These are phyloP conservation scores for Ascochyta lentis DNA, from an alignment of 2,329 filamentous ascomycete genomes.

Conservation along the genomic window DNA sequence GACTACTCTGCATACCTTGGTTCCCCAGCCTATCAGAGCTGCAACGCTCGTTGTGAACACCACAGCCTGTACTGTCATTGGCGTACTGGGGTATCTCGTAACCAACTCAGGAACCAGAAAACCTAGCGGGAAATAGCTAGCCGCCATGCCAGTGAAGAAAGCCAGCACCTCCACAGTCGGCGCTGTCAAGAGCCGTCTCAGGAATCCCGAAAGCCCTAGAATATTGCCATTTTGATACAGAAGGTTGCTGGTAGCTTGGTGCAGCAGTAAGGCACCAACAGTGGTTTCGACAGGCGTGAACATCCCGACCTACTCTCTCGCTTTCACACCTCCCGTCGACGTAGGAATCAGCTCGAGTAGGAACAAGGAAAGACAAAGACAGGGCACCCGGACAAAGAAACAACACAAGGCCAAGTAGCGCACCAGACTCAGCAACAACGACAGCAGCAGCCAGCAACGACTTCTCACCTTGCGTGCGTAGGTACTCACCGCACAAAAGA, in stretches of 20 bases:
- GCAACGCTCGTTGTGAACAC: conserved; percentile 52
- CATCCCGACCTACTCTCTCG: conserved; percentile 44
- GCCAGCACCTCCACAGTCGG: conserved; percentile 53
- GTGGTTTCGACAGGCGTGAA: conserved; percentile 61
- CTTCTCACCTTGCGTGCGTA: background rate
- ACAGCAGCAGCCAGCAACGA: too few relatives aligned
- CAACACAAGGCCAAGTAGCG: background rate
- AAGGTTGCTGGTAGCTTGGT: conserved; percentile 58
- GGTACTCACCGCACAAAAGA: background rate
- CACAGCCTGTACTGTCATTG: conserved; percentile 44
- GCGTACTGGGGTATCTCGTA: conserved; percentile 51
- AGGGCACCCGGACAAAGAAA: conserved; percentile 3
- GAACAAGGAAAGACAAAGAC: background rate
- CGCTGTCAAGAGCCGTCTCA: conserved; percentile 51
- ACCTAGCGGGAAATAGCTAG: conserved; percentile 53
- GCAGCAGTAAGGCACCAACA: conserved; percentile 59
- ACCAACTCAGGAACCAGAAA: conserved; percentile 54
- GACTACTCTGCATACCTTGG: conserved; percentile 51
- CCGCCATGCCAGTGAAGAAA: conserved; percentile 56
- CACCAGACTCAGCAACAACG: background rate
- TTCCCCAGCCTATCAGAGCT: conserved; percentile 59
- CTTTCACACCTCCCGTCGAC: background rate
- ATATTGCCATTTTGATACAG: conserved; percentile 60
- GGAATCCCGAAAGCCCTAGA: conserved; percentile 58
- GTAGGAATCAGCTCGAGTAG: background rate